These are phyloP conservation scores for Aegle marmelos DNA, from an alignment of 345 rosid species.

Conservation along the genomic window DNA sequence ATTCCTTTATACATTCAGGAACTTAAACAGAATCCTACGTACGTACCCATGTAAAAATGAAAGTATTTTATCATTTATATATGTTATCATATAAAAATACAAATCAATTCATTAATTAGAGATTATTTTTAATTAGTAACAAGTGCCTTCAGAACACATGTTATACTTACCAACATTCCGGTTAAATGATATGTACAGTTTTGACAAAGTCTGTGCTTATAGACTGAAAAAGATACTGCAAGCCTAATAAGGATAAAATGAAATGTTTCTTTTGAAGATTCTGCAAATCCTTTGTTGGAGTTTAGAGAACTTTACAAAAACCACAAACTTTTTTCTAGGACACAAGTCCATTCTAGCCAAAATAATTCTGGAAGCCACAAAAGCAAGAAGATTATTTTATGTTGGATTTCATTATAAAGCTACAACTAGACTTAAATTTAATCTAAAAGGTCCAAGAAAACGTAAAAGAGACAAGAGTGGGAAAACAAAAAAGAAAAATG, in stretches of 20 bases:
- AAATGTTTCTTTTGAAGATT: conserved; percentile 7
- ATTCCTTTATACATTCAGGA: no score
- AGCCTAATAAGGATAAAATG: conserved; percentile 8
- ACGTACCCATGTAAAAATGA: no score
- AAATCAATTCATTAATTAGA: no score
- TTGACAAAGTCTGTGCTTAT: no score
- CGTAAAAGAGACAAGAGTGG: conserved; percentile 21
- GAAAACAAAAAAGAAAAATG: conserved; percentile 20
- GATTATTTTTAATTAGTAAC: no score
- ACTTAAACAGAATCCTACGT: no score
- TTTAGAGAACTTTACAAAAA: not conserved
- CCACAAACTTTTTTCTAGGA: conserved; percentile 20
- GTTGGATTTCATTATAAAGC: conserved; percentile 12
- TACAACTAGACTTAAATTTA: not conserved
- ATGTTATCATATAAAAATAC: no score
- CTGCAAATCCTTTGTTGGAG: conserved; percentile 17
- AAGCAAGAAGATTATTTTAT: conserved; percentile 15
- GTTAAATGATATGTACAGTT: no score
- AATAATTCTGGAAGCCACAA: conserved; percentile 14
- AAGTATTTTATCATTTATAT: no score
- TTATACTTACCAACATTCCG: no score
- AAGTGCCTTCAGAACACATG: no score
- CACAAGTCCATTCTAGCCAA: conserved; percentile 15
- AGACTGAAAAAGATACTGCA: not conserved
- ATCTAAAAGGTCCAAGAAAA: conserved; percentile 6